A percentile compares a stretch with the other conserved stretches of the same genome.
Conservation (phyloP, 2,329 filamentous ascomycete genomes). For the Rhinocladiella similis region DNA sequence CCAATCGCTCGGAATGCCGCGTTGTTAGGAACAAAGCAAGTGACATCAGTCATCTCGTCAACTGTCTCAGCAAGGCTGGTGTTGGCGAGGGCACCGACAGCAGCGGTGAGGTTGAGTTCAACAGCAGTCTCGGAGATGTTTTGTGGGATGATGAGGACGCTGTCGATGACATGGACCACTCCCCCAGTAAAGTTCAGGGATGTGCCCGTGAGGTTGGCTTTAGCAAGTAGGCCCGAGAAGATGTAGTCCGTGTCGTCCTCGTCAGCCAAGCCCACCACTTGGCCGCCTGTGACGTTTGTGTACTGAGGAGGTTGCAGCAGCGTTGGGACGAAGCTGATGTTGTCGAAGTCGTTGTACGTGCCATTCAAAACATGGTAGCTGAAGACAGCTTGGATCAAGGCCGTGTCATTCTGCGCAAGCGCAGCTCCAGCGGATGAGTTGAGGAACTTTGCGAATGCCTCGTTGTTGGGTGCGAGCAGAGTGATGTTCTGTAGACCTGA, state of each 20-base stretch:
- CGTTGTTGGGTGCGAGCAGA: constrained; percentile 58
- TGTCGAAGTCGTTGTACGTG: constrained; percentile 36
- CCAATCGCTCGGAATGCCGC: constrained; percentile 61
- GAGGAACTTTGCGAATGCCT: constrained; percentile 45
- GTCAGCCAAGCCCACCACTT: constrained; percentile 51
- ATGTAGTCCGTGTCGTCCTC: constrained; percentile 48
- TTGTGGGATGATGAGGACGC: constrained; percentile 48
- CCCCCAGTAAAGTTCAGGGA: constrained; percentile 48
- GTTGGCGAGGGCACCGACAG: constrained; percentile 48
- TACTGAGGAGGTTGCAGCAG: constrained; percentile 53
- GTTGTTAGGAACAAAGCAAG: constrained; percentile 66
- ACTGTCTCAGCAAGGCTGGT: constrained; percentile 33
- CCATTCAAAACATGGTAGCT: constrained; percentile 62
- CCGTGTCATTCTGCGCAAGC: constrained; percentile 15
- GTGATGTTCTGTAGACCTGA: constrained; percentile 52
- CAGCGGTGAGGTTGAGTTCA: constrained; percentile 47
- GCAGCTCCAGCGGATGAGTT: constrained; percentile 36
- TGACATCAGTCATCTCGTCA: constrained; percentile 49
- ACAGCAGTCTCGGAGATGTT: constrained; percentile 45
- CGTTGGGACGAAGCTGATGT: constrained; percentile 48
- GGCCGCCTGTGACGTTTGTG: constrained; percentile 60
- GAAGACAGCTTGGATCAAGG: constrained; percentile 47
- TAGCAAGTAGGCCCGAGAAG: constrained; percentile 53
- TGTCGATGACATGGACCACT: constrained; percentile 55
- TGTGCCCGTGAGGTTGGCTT: constrained; percentile 49